Percentiles rank a stretch among this genome's conserved stretches.
phyloP scores from a whole-genome alignment of 2,329 filamentous ascomycete species.

The Bipolaris bicolor region DNA sequence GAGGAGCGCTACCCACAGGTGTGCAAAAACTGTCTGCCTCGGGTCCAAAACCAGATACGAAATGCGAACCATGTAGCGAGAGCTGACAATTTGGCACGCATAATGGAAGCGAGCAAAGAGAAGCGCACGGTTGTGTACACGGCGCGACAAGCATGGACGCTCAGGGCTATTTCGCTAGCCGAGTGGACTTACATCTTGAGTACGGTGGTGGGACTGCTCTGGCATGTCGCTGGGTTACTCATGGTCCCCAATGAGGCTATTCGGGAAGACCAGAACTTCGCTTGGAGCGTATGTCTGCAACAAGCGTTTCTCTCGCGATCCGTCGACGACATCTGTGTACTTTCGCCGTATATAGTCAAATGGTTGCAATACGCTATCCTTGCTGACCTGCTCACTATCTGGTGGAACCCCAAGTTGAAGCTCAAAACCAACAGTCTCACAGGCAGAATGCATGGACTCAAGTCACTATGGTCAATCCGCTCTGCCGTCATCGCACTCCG shows the following conservation, averaged over 20 bases:
- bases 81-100: slow-evolving; percentile 77
- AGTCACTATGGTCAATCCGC: slow-evolving; percentile 71
- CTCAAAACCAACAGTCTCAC: slow-evolving; percentile 66
- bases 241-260: slow-evolving; percentile 21
- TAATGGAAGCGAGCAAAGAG: slow-evolving; percentile 66
- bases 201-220: slow-evolving; percentile 41
- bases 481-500: slow-evolving; percentile 64
- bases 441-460: slow-evolving; percentile 61
- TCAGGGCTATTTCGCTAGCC: slow-evolving; percentile 54
- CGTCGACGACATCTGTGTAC: slow-evolving; percentile 38
- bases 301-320: slow-evolving; percentile 27
- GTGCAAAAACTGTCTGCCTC: slow-evolving; percentile 78
- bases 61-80: slow-evolving; percentile 80
- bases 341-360: slow-evolving; percentile 23
- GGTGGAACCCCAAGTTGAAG: slow-evolving; percentile 73
- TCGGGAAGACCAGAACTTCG: slow-evolving; percentile 10
- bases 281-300: slow-evolving; percentile 28
- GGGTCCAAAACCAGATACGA: slow-evolving; percentile 71
- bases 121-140: slow-evolving; percentile 28
- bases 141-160: slow-evolving; percentile 53
- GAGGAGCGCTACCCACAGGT: slow-evolving; percentile 89
- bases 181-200: slow-evolving; percentile 50
- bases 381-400: slow-evolving; percentile 60
- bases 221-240: slow-evolving; percentile 42
- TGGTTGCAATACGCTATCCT: slow-evolving; percentile 49